These are phyloP conservation scores for Daldinia grandis DNA, from an alignment of 495 filamentous ascomycete genomes.

Conservation along the genomic window DNA sequence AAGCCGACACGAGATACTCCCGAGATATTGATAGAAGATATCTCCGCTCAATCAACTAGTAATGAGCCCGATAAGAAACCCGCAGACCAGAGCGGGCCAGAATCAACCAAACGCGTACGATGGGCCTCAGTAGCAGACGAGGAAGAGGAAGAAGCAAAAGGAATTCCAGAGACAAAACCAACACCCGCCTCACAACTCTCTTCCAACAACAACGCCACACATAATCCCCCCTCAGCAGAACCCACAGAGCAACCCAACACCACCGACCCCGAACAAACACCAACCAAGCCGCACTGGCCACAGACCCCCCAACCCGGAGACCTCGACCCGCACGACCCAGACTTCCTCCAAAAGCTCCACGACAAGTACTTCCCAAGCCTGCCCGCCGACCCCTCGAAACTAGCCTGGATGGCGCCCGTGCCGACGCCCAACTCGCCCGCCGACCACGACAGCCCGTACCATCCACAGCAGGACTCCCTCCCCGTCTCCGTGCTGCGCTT, in stretches of 20 bases:
- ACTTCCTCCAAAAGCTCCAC: constrained; percentile 86
- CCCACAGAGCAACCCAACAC: constrained; percentile 52
- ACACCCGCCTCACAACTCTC: constrained; percentile 15
- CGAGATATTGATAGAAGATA: constrained; percentile 40
- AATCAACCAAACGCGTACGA: constrained; percentile 20
- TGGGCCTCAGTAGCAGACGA: constrained; percentile 40
- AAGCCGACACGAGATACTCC: constrained; percentile 14
- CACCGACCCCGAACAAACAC: constrained; percentile 36
- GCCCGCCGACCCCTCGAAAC: constrained; percentile 79
- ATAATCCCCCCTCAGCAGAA: constrained; percentile 49
- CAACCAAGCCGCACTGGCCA: constrained; percentile 51
- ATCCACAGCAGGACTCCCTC: constrained; percentile 74
- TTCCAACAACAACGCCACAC: constrained; percentile 39
- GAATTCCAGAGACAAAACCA: constrained; percentile 16
- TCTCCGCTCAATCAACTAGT: constrained; percentile 27
- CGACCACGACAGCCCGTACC: constrained; percentile 77
- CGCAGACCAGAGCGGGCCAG: not conserved
- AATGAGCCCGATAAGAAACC: not conserved
- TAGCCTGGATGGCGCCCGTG: constrained; percentile 88
- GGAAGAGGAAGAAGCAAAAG: constrained; percentile 17
- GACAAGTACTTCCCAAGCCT: constrained; percentile 91
- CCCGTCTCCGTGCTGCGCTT: constrained; percentile 84
- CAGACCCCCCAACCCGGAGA: constrained; percentile 58
- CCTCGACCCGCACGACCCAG: constrained; percentile 81
- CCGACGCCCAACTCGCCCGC: constrained; percentile 63